Percentiles rank a stretch among this genome's conserved stretches.
Evolutionary conservation across 495 filamentous ascomycete genomes (phyloP).

Genomic region (Xylaria bambusicola): DNA sequence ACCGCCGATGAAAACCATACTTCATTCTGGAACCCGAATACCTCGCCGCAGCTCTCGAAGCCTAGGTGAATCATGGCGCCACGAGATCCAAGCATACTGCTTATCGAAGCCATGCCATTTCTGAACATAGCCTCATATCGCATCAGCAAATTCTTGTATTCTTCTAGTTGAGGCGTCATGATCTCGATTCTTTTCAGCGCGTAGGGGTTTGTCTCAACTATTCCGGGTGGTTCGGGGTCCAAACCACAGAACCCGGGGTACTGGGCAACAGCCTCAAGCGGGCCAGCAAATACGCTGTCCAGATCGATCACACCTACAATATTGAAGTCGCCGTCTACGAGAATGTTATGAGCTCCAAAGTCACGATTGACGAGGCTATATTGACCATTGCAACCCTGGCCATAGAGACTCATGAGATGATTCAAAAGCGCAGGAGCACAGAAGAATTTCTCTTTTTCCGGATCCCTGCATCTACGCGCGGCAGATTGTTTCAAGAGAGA

Average conservation of each 20-base stretch:
- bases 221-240: neutral
- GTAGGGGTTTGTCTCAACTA: neutral
- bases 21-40: neutral
- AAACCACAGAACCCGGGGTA: neutral
- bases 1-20: neutral
- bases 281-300: constrained; percentile 22
- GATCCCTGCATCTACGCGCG: neutral
- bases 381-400: neutral
- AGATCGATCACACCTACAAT: constrained; percentile 27
- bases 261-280: constrained; percentile 16
- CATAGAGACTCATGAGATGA: neutral
- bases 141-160: constrained; percentile 4
- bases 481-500: neutral
- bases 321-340: constrained; percentile 20
- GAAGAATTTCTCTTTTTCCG: neutral
- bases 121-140: neutral
- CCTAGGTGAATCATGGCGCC: neutral
- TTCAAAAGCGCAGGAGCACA: neutral
- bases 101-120: neutral
- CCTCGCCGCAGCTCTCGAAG: neutral
- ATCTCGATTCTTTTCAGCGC: neutral
- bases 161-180: neutral
- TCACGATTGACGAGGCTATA: constrained; percentile 21
- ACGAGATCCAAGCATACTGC: neutral
- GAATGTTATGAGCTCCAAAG: constrained; percentile 23